Conservation (phyloP, 176 grass and related monocot genomes). For the Carex scoparia region DNA sequence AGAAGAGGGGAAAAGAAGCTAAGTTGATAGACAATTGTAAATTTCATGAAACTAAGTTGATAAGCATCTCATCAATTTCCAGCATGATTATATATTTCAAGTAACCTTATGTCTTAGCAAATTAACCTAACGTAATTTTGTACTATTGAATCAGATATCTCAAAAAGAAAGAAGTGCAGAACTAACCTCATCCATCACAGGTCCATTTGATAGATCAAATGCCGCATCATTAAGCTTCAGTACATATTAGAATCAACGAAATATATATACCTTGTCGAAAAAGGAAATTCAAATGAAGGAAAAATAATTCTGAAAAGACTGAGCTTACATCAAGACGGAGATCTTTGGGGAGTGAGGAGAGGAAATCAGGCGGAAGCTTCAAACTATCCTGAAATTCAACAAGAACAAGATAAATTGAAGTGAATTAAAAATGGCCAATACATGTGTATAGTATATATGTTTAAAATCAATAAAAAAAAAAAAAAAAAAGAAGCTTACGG, state of each 20-base stretch:
- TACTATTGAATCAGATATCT: neutral
- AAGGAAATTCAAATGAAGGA: neutral
- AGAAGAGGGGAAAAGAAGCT: neutral
- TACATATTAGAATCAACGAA: neutral
- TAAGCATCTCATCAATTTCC: neutral
- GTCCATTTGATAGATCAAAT: constrained; percentile 91
- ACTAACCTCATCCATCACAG: constrained; percentile 63
- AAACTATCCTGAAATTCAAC: constrained; percentile 44
- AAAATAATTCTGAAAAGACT: neutral
- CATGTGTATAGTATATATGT: too few relatives aligned
- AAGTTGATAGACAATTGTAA: neutral
- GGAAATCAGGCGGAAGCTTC: constrained; percentile 55
- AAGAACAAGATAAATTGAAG: neutral
- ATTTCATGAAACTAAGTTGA: neutral
- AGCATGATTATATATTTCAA: neutral
- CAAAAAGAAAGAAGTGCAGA: neutral
- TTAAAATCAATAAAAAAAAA: too few relatives aligned
- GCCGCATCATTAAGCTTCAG: constrained; percentile 83
- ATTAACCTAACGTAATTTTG: neutral
- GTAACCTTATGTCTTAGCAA: neutral
- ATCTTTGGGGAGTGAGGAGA: constrained; percentile 56
- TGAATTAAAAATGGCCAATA: too few relatives aligned
- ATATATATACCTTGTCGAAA: neutral
- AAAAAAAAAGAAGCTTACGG: constrained; percentile 15
- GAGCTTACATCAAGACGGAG: constrained; percentile 56